Evolutionary conservation across 331 rosid genomes (phyloP).

Genomic region (Ulmus americana): DNA sequence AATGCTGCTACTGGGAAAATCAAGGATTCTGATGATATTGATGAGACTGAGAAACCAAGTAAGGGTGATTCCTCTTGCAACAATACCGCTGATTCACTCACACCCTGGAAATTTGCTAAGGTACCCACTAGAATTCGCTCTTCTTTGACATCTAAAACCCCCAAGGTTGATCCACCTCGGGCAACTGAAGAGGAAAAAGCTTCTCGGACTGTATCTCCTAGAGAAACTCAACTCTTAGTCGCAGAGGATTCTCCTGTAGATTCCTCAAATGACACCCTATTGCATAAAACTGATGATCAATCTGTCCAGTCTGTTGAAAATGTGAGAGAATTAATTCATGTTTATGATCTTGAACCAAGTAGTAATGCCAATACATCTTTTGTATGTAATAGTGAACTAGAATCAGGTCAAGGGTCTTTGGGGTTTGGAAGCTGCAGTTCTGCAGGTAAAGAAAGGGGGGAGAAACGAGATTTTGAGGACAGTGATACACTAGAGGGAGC

Average conservation of each 20-base stretch:
- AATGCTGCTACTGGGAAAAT: slow-evolving; percentile 40
- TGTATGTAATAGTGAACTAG: slow-evolving; percentile 36
- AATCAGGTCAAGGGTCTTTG: slow-evolving; percentile 27
- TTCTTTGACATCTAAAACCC: slow-evolving; percentile 40
- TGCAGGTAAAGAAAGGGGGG: slow-evolving; percentile 49
- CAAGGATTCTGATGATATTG: slow-evolving; percentile 28
- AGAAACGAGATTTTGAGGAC: slow-evolving; percentile 53
- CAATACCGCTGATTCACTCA: slow-evolving; percentile 48
- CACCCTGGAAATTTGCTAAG: slow-evolving; percentile 59
- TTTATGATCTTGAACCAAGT: slow-evolving; percentile 33
- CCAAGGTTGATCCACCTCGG: slow-evolving; percentile 37
- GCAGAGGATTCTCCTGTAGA: slow-evolving; percentile 36
- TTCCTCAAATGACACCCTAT: slow-evolving; percentile 31
- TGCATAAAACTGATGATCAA: slow-evolving; percentile 34
- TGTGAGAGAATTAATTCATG: slow-evolving; percentile 36
- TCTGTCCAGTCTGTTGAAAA: slow-evolving; percentile 33
- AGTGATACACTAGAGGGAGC: slow-evolving; percentile 43
- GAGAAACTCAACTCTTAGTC: slow-evolving; percentile 29
- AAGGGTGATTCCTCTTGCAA: slow-evolving; percentile 30
- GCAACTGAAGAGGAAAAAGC: slow-evolving; percentile 27
- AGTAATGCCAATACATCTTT: slow-evolving; percentile 32
- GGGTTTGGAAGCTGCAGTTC: slow-evolving; percentile 42
- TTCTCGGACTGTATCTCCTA: slow-evolving; percentile 23
- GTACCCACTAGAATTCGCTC: slow-evolving; percentile 81
- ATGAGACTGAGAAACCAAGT: slow-evolving; percentile 38